A percentile compares a stretch with the other conserved stretches of the same genome.
Evolutionary conservation across 2,329 filamentous ascomycete species (phyloP).

Genomic region (Colletotrichum sp.): DNA sequence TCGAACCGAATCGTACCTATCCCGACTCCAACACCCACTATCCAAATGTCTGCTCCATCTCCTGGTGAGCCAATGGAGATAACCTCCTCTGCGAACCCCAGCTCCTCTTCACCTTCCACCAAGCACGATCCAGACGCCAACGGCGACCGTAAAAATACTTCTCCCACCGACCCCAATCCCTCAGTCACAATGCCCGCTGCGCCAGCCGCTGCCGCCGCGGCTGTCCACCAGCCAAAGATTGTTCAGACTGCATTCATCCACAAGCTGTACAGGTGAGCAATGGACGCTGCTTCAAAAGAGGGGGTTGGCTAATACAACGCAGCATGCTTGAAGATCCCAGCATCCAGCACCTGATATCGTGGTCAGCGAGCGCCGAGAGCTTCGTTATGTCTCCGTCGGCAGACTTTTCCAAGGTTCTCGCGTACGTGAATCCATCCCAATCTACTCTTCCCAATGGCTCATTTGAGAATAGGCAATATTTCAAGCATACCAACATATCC

Average conservation of each 20-base stretch:
- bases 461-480: constrained; percentile 77
- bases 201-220: constrained; percentile 66
- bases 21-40: constrained; percentile 61
- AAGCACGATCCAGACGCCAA: constrained; percentile 28
- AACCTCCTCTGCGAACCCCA: constrained; percentile 55
- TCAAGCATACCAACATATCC: constrained; percentile 99
- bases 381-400: constrained; percentile 98
- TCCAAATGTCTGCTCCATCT: constrained; percentile 64
- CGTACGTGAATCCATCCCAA: constrained; percentile 65
- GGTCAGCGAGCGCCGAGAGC: constrained; percentile 92
- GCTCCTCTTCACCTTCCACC: constrained; percentile 2
- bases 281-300: neutral
- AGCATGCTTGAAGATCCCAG: constrained; percentile 96
- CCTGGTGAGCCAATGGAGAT: constrained; percentile 68
- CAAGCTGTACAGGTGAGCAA: constrained; percentile 91
- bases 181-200: constrained; percentile 56
- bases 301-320: constrained; percentile 18
- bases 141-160: constrained; percentile 39
- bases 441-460: neutral
- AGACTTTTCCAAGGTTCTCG: constrained; percentile 97
- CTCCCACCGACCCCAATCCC: constrained; percentile 42
- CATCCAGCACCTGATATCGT: constrained; percentile 96
- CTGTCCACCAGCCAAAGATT: constrained; percentile 92
- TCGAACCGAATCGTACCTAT: constrained; percentile 54
- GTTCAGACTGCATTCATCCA: constrained; percentile 99